These are phyloP conservation scores for Globisporangium mamillatum DNA, from an alignment of 352 stramenopile species.

Conservation along the genomic window DNA sequence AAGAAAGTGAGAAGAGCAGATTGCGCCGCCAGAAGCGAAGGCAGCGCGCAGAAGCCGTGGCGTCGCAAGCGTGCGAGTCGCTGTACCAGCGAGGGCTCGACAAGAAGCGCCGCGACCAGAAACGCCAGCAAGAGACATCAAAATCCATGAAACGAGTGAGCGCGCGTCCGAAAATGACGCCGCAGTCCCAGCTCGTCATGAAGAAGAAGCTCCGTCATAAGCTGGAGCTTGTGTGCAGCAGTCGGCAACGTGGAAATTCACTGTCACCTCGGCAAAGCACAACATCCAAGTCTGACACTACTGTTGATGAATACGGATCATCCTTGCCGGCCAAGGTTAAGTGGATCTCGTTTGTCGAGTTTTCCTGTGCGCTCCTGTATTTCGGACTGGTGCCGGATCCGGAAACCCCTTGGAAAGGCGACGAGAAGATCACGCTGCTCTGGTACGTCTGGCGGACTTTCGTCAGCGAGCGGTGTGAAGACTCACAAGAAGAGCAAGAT, in stretches of 20 bases:
- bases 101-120: constrained; percentile 30
- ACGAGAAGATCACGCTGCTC: constrained; percentile 35
- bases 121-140: constrained; percentile 23
- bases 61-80: constrained; percentile 43
- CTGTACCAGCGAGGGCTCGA: constrained; percentile 48
- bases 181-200: constrained; percentile 35
- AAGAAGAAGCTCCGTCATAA: constrained; percentile 36
- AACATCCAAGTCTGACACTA: neutral
- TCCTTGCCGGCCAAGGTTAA: neutral
- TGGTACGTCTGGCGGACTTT: constrained; percentile 52
- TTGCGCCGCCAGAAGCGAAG: constrained; percentile 14
- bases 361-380: constrained; percentile 55
- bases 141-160: constrained; percentile 18
- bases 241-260: neutral
- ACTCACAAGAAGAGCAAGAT: constrained; percentile 7
- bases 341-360: constrained; percentile 40
- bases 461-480: constrained; percentile 17
- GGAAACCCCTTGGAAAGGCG: constrained; percentile 33
- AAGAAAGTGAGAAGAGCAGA: constrained; percentile 16
- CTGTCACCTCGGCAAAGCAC: neutral
- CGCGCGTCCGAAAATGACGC: constrained; percentile 34
- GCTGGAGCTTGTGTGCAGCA: constrained; percentile 30
- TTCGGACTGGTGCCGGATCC: constrained; percentile 49
- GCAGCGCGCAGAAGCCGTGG: constrained; percentile 14
- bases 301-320: neutral